These are phyloP conservation scores for Clathrus columnatus DNA, from an alignment of 768 basidiomycete species.

Conservation along the genomic window DNA sequence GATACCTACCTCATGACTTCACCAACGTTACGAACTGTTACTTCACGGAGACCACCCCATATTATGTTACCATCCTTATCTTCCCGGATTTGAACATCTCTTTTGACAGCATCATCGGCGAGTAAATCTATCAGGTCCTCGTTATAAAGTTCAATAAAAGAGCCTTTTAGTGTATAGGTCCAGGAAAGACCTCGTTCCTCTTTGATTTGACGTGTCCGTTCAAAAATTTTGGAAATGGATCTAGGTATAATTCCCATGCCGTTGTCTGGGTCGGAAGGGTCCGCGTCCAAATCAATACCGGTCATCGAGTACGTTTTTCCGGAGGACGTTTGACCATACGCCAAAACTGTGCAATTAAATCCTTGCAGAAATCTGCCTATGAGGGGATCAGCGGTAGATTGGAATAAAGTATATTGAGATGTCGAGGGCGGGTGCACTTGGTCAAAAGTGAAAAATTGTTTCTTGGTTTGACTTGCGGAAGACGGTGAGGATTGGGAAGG, in stretches of 20 bases:
- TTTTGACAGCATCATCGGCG: slow-evolving; percentile 30
- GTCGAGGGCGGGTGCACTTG: slow-evolving; percentile 84
- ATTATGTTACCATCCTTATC: slow-evolving; percentile 96
- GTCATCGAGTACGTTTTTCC: slow-evolving; percentile 99
- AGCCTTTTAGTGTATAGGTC: slow-evolving; percentile 76
- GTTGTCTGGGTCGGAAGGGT: slow-evolving; percentile 73
- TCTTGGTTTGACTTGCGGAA: slow-evolving; percentile 47
- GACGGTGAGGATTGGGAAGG: slow-evolving; percentile 34
- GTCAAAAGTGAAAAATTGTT: slow-evolving; percentile 86
- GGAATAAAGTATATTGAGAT: slow-evolving; percentile 81
- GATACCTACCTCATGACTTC: slow-evolving; percentile 88
- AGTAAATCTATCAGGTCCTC: slow-evolving; percentile 97
- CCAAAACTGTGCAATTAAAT: slow-evolving; percentile 95
- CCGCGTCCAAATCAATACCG: slow-evolving; percentile 81
- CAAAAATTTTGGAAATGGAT: slow-evolving; percentile 84
- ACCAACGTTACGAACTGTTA: slow-evolving; percentile 68
- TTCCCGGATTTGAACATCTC: slow-evolving; percentile 93
- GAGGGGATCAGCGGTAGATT: slow-evolving; percentile 75
- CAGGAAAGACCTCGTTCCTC: slow-evolving; percentile 67
- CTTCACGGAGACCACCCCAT: slow-evolving; percentile 92
- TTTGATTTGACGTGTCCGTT: slow-evolving; percentile 64
- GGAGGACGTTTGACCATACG: slow-evolving; percentile 95
- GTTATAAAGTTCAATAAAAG: slow-evolving; percentile 97
- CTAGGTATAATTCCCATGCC: slow-evolving; percentile 94
- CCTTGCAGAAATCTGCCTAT: slow-evolving; percentile 84